Evolutionary conservation across 1,284 basidiomycete species (phyloP), one percentile per base, ranked within the genome.

Genomic region (Rhodotorula mucilaginosa): DNA sequence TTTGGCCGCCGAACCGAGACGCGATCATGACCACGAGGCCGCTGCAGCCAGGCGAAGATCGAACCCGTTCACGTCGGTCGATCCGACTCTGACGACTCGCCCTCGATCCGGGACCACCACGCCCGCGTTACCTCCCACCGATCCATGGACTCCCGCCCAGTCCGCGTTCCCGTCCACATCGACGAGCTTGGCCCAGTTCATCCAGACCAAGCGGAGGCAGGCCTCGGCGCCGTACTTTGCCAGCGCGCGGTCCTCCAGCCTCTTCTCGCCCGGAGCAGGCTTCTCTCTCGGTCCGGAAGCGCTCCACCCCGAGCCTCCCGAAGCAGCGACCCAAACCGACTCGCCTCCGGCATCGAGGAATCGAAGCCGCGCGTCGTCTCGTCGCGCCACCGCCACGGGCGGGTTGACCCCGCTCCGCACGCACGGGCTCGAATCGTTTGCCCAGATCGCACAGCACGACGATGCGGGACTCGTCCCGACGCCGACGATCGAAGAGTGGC

Each of bases 401-500:
- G 39, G 54, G 18, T 19, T 54, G 52, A 23, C 67, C 8, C 49
- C 29, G 7, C 63, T 69, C 7, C 64, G 58, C 29, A 73, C 68
- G 10, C 23, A 57, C 15, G 72, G 63, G 7, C 60, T 68, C 39
- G 44, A 23, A 4, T 31, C 61, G 29, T n/a, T 29, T n/a, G 65
- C 59, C 10, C 51, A 54, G 4, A 29, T 54, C 21, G 59, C 34
- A 13, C 64, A 31, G 31, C 62, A 52, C 3, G 65, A 52, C 3
- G 65, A 68, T 16, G 60, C 56, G 15, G 74, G 67, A 10, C 67
- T 73, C 65, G 74, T 77, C 51, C 69, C 65, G 66, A 77, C 73
- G 29, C 76, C 70, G 60, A 78, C 69, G 70, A 73, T 72, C 23
- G 71, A 68, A 58, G 74, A 78, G 58, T 78, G 77, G 77, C 47